Evolutionary conservation across 2,329 filamentous ascomycete species (phyloP), one percentile per base, ranked within the genome.

Genomic region (Trichoderma sp.): DNA sequence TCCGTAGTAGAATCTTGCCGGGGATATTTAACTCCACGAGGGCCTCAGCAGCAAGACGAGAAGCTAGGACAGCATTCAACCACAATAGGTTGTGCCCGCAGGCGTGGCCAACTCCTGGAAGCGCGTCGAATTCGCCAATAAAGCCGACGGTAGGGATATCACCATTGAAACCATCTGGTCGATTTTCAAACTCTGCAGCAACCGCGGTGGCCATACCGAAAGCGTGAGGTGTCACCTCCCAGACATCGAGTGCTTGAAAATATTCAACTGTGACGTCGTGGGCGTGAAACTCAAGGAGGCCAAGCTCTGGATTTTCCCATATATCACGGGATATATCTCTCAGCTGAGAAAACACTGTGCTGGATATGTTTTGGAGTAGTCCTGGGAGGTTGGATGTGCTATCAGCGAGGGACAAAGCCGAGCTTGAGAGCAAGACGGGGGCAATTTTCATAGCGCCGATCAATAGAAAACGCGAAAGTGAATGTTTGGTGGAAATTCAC

Each of bases 11-110:
- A 12, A 85, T 84, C 0, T 82, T 79, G 3, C 75, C 64, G 6
- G 66, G 66, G 31, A 69, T 24, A 2, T 77, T 78, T 1, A 82
- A 79, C 3, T 78, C 60, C 38, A 81, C 79, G 31, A 86, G 78
- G 0, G 82, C 82, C 2, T 79, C 80, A 31, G 24, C 18, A 6
- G 33, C 45, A 5, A 69, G 29, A 9, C 21, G 21, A 1, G 82
- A 84, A 0, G 81, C 79, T 12, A 81, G 84, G 14, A 87, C 78
- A 1, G 83, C 82, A n/a, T 83, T 80, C 0, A 83, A 84, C 12
- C 85, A 83, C 74, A 87, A 86, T 21, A 87, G 80, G 78, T 87
- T 87, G 79, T 87, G 86, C 1, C 86, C 85, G 78, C 85, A 87
- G 3, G 84, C 85, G 53, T 87, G 85, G n/a, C 85, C 85, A 27